These are phyloP conservation scores for Xylaria scruposa DNA, from an alignment of 495 filamentous ascomycete genomes.

Conservation along the genomic window DNA sequence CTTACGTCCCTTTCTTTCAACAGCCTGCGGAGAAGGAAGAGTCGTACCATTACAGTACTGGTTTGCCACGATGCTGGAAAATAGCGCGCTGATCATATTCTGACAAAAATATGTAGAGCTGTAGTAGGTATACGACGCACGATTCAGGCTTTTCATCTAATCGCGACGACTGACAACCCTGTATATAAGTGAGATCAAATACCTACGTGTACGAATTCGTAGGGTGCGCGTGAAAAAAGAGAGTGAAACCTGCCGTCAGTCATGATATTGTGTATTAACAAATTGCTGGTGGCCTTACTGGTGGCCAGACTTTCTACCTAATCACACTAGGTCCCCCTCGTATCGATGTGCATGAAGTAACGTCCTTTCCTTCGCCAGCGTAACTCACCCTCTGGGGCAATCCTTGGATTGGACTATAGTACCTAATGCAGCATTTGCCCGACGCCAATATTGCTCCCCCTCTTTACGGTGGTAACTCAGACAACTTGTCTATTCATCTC, in stretches of 20 bases:
- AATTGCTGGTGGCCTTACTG: not conserved
- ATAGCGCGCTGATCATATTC: constrained; percentile 28
- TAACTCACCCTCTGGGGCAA: not conserved
- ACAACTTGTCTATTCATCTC: not conserved
- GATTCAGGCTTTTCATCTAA: constrained; percentile 14
- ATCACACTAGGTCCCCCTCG: not conserved
- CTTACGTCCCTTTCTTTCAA: constrained; percentile 1
- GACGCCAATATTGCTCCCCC: not conserved
- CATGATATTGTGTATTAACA: not conserved
- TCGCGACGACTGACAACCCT: not conserved
- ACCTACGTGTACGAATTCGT: too few species aligned
- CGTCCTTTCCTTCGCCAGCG: not conserved
- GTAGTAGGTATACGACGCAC: not conserved
- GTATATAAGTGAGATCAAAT: not conserved
- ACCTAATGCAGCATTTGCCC: constrained; percentile 4
- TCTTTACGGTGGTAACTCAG: not conserved
- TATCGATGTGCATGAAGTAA: not conserved
- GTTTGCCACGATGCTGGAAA: constrained; percentile 27
- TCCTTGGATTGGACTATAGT: not conserved
- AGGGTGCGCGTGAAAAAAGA: not conserved
- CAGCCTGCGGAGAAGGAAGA: not conserved
- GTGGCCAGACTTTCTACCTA: not conserved
- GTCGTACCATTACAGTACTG: constrained; percentile 20
- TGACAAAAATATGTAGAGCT: not conserved
- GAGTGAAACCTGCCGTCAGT: too few species aligned